Conservation (phyloP, 495 filamentous ascomycete species). For the Polyplosphaeria fusca region DNA sequence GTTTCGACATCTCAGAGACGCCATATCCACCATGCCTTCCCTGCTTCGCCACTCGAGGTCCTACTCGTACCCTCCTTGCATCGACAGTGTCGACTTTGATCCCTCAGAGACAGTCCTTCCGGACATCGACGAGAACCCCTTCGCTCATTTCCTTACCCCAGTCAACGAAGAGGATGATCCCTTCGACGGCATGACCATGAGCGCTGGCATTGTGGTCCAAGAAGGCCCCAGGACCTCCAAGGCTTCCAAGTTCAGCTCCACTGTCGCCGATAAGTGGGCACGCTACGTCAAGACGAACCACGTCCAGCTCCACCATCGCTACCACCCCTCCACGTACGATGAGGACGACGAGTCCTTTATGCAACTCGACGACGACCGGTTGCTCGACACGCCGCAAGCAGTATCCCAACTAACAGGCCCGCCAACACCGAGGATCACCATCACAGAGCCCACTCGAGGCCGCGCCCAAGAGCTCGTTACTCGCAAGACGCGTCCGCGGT, state of each 20-base stretch:
- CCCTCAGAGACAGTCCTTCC: slow-evolving; percentile 24
- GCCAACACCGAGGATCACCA: slow-evolving; percentile 25
- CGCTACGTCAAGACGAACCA: slow-evolving; percentile 35
- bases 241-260: slow-evolving; percentile 30
- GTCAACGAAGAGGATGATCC: slow-evolving; percentile 39
- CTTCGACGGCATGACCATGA: slow-evolving; percentile 33
- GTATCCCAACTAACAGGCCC: slow-evolving; percentile 32
- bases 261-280: slow-evolving; percentile 34
- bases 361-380: slow-evolving; percentile 30
- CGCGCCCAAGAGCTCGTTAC: slow-evolving; percentile 33
- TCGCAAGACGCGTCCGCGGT: slow-evolving; percentile 10
- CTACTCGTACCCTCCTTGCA: slow-evolving; percentile 41
- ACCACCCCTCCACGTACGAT: slow-evolving; percentile 21
- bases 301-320: slow-evolving; percentile 26
- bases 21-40: slow-evolving; percentile 30
- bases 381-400: slow-evolving; percentile 18
- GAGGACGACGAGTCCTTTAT: slow-evolving; percentile 33
- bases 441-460: slow-evolving; percentile 35
- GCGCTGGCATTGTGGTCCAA: slow-evolving; percentile 37
- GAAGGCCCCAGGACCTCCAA: slow-evolving; percentile 25
- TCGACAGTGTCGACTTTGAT: slow-evolving; percentile 20
- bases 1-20: slow-evolving; percentile 16
- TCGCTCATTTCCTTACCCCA: slow-evolving; percentile 44
- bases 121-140: slow-evolving; percentile 43
- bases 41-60: slow-evolving; percentile 23